Evolutionary conservation across 148 eudicot species (phyloP), one percentile per base, ranked within the genome.

Genomic region (Mesembryanthemum crystallinum): DNA sequence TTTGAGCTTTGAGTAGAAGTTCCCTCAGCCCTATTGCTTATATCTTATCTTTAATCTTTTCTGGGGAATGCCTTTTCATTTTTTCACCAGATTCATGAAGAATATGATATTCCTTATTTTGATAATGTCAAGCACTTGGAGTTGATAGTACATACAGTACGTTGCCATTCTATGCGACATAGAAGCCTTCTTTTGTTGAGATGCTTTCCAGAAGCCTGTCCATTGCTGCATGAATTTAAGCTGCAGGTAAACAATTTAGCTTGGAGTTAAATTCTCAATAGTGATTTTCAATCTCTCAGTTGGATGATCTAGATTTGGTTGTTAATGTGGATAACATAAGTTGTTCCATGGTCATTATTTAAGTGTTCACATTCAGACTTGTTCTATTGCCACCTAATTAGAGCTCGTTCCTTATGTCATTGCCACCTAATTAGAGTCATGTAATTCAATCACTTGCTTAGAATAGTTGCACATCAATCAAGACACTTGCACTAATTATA

Each of bases 161-260:
- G n/a, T 7, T 2, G n/a, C 0, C 0, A 0, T n/a, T n/a, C n/a
- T n/a, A n/a, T n/a, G n/a, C n/a, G n/a, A 0, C 49, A 64, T 64
- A 7, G 60, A 8, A 67, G 45, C 63, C 15, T 51, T 32, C 27
- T 30, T 25, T 23, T 33, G 13, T 9, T 65, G 13, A 75, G n/a
- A 23, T 18, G 45, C 62, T n/a, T 75, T 24, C 15, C 33, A 65
- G 51, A 32, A 10, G 51, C 71, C 20, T 65, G 77, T 32, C 77
- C 71, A 39, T 5, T 52, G 29, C 18, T 75, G 49, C 33, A 32
- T 23, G 52, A 75, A 49, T 64, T 75, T 12, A 64, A 32, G 71
- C 32, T 75, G 5, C 13, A 75, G 77, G 77, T 75, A n/a, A 61
- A 30, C 24, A 4, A 28, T 10, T 23, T 69, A 43, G 47, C 17